phyloP scores from a whole-genome alignment of 23 red algal species.

The Gracilaria domingensis region DNA sequence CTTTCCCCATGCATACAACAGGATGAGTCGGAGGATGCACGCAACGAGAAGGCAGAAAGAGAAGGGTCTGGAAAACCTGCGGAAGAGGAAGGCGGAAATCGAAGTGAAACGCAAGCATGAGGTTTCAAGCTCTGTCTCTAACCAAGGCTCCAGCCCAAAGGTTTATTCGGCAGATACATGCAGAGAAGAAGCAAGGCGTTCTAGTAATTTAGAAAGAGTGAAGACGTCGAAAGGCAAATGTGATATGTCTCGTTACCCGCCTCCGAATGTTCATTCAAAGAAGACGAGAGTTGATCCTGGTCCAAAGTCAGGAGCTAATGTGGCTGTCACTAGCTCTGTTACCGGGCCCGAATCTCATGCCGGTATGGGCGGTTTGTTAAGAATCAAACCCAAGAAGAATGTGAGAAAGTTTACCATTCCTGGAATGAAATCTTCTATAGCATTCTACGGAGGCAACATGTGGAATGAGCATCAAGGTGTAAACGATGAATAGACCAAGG shows the following conservation, averaged over 20 bases:
- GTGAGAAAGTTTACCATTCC: conserved; percentile 9
- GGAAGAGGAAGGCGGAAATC: conserved; percentile 44
- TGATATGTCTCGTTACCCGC: neutral
- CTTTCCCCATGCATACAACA: conserved; percentile 91
- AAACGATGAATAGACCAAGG: conserved; percentile 66
- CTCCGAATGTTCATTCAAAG: neutral
- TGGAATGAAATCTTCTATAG: conserved; percentile 38
- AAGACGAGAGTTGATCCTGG: conserved; percentile 1
- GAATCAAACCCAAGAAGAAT: conserved; percentile 44
- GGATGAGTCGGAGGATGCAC: conserved; percentile 71
- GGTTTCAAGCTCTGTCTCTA: neutral
- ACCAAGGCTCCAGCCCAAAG: neutral
- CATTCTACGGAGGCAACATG: conserved; percentile 13
- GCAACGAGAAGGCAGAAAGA: conserved; percentile 80
- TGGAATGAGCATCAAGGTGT: conserved; percentile 20
- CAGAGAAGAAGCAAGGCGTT: neutral
- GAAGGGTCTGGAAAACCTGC: conserved; percentile 44
- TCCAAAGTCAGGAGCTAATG: neutral
- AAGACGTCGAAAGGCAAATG: conserved; percentile 14
- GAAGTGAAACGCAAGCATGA: conserved; percentile 22
- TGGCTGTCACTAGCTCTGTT: neutral
- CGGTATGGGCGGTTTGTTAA: conserved; percentile 27
- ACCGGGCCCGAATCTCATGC: neutral
- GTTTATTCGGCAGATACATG: neutral
- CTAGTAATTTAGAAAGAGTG: neutral